Conservation (phyloP, 495 filamentous ascomycete genomes). For the Neurospora sublineolata region DNA sequence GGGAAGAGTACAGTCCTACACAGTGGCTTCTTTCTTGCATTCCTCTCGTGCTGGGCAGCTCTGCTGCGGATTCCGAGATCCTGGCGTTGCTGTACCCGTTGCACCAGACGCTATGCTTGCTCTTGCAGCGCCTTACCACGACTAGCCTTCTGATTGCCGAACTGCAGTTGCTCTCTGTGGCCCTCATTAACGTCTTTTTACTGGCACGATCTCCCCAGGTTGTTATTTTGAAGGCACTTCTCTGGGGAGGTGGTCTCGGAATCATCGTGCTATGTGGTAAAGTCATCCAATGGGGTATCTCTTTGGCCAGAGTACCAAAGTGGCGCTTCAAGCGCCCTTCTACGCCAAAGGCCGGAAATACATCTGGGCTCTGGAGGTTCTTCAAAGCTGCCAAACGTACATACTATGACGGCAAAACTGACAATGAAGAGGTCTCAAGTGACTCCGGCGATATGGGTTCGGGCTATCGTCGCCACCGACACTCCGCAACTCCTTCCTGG, state of each 20-base stretch:
- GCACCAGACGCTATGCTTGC: conserved; percentile 66
- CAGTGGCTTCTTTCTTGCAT: conserved; percentile 66
- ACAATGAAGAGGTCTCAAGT: not conserved
- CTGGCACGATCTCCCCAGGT: conserved; percentile 74
- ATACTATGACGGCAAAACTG: not conserved
- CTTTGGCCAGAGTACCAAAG: conserved; percentile 74
- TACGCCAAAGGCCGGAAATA: conserved; percentile 10
- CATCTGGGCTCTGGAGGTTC: not conserved
- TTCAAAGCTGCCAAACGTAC: not conserved
- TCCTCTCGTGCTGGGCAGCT: conserved; percentile 31
- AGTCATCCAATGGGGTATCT: conserved; percentile 75
- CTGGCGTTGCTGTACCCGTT: conserved; percentile 69
- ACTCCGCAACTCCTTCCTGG: not conserved
- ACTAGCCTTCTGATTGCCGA: conserved; percentile 81
- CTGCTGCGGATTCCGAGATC: conserved; percentile 36
- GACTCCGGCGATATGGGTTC: not conserved
- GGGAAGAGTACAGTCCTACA: conserved; percentile 43
- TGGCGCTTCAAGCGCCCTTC: conserved; percentile 66
- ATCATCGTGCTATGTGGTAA: conserved; percentile 61
- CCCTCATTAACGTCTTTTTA: conserved; percentile 71
- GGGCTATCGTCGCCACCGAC: not conserved
- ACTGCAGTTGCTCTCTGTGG: conserved; percentile 70
- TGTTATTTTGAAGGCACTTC: conserved; percentile 64
- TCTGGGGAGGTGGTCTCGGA: conserved; percentile 80
- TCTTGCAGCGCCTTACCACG: conserved; percentile 68